A percentile compares a stretch with the other conserved stretches of the same genome.
These are phyloP conservation scores for Fusarium verrucosum DNA, from an alignment of 2,329 filamentous ascomycete species.

Conservation along the genomic window DNA sequence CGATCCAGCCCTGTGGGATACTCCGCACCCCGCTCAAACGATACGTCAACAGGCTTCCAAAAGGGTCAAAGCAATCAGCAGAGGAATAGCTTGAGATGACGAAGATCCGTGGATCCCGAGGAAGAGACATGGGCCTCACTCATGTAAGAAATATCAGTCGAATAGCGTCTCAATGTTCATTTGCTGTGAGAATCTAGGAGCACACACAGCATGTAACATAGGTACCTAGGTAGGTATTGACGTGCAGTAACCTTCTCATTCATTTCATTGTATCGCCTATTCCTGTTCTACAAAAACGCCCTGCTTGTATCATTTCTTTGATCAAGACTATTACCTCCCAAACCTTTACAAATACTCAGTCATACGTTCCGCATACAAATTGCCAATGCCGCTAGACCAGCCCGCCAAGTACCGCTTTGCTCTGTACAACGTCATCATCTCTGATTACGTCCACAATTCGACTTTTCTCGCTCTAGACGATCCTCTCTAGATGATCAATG, in stretches of 20 bases:
- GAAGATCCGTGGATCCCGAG: slow-evolving; percentile 32
- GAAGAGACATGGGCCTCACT: slow-evolving; percentile 1
- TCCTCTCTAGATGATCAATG: not conserved
- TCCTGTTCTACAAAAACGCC: slow-evolving; percentile 20
- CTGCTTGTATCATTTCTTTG: slow-evolving; percentile 6
- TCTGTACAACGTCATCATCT: slow-evolving; percentile 26
- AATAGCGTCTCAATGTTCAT: slow-evolving; percentile 3
- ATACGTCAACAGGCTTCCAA: slow-evolving; percentile 28
- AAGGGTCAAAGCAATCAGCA: not conserved
- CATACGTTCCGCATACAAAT: slow-evolving; percentile 16
- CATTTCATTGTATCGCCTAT: not conserved
- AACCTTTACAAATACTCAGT: slow-evolving; percentile 1
- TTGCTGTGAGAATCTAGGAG: not conserved
- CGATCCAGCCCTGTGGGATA: slow-evolving; percentile 33
- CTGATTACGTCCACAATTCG: not conserved
- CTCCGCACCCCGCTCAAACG: slow-evolving; percentile 31
- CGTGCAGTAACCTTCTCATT: not conserved
- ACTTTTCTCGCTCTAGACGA: not conserved
- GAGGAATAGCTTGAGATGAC: not conserved
- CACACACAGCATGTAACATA: not conserved
- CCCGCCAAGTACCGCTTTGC: slow-evolving; percentile 15
- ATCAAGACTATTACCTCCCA: slow-evolving; percentile 4
- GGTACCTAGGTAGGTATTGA: too few species aligned
- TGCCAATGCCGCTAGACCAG: slow-evolving; percentile 31
- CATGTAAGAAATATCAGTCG: not conserved